phyloP scores from a whole-genome alignment of 2,329 filamentous ascomycete genomes.

The Penicillium sp. region DNA sequence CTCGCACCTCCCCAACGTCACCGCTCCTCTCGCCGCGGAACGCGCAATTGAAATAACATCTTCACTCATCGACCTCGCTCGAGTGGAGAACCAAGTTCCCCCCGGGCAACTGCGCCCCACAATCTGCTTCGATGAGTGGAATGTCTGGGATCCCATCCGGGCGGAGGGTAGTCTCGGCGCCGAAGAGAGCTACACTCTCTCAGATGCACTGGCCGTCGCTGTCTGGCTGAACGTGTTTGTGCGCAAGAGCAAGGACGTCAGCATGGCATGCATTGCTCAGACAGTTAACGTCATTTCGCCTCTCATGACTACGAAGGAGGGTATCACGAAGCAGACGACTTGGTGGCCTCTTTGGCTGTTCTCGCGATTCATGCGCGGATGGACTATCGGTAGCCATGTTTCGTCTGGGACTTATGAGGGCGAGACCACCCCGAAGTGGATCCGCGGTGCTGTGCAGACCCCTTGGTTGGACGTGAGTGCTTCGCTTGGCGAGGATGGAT shows the following conservation, averaged over 20 bases:
- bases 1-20: constrained; percentile 57
- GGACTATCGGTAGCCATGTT: constrained; percentile 68
- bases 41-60: constrained; percentile 72
- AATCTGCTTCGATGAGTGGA: constrained; percentile 86
- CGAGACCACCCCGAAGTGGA: constrained; percentile 43
- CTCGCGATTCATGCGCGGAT: constrained; percentile 72
- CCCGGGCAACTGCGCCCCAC: constrained; percentile 62
- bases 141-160: constrained; percentile 74
- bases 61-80: constrained; percentile 70
- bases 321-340: constrained; percentile 69
- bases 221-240: constrained; percentile 78
- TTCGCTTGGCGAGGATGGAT: constrained; percentile 55
- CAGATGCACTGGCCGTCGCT: constrained; percentile 73
- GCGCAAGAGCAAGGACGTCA: constrained; percentile 68
- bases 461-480: constrained; percentile 58
- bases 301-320: constrained; percentile 68
- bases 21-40: constrained; percentile 69
- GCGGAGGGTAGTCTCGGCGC: constrained; percentile 72
- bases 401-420: constrained; percentile 66
- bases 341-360: constrained; percentile 76
- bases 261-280: constrained; percentile 79
- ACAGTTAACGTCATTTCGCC: constrained; percentile 77
- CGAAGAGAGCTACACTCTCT: constrained; percentile 73
- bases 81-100: constrained; percentile 64
- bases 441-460: constrained; percentile 59